A percentile compares a stretch with the other conserved stretches of the same genome.
These are phyloP conservation scores for Celoporthe dispersa DNA, from an alignment of 2,329 filamentous ascomycete genomes.

Conservation along the genomic window DNA sequence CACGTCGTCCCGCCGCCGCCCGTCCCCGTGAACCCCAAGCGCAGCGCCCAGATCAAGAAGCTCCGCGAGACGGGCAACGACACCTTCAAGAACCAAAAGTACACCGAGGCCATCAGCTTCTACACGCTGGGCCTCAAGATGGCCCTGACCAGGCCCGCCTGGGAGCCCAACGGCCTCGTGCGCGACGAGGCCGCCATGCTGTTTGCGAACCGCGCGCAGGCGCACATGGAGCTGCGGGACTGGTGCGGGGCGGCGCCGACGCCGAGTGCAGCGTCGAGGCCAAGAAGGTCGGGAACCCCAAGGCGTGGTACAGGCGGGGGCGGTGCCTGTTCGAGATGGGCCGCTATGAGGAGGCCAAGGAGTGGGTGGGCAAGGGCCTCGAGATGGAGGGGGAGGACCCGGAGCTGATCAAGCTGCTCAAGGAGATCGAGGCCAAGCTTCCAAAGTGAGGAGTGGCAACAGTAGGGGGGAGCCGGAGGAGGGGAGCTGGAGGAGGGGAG, in stretches of 20 bases:
- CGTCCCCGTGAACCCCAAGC: slow-evolving; percentile 90
- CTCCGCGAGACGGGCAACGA: slow-evolving; percentile 86
- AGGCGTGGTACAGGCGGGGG: slow-evolving; percentile 91
- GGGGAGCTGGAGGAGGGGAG: too few relatives aligned
- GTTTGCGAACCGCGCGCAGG: slow-evolving; percentile 87
- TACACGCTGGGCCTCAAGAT: slow-evolving; percentile 90
- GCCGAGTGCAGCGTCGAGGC: slow-evolving; percentile 87
- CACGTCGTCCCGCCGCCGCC: slow-evolving; percentile 79
- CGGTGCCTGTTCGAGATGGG: slow-evolving; percentile 92
- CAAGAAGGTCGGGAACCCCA: slow-evolving; percentile 84
- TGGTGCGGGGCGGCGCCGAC: slow-evolving; percentile 88
- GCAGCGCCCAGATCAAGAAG: slow-evolving; percentile 84
- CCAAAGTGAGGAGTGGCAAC: slow-evolving; percentile 28
- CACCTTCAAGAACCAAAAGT: slow-evolving; percentile 77
- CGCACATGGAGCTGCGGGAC: slow-evolving; percentile 77
- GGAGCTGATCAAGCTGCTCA: slow-evolving; percentile 66
- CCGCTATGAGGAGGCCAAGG: slow-evolving; percentile 76
- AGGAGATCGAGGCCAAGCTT: slow-evolving; percentile 60
- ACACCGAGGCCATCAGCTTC: slow-evolving; percentile 75
- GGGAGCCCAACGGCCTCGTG: slow-evolving; percentile 85
- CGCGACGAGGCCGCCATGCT: slow-evolving; percentile 82
- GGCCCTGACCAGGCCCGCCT: slow-evolving; percentile 79
- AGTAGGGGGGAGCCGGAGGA: slow-evolving; percentile 38
- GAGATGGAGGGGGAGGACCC: slow-evolving; percentile 79
- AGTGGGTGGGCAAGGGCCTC: slow-evolving; percentile 76